These are phyloP conservation scores for Chloranthus sessilifolius DNA, from an alignment of 164 flowering plant genomes.

Conservation along the genomic window DNA sequence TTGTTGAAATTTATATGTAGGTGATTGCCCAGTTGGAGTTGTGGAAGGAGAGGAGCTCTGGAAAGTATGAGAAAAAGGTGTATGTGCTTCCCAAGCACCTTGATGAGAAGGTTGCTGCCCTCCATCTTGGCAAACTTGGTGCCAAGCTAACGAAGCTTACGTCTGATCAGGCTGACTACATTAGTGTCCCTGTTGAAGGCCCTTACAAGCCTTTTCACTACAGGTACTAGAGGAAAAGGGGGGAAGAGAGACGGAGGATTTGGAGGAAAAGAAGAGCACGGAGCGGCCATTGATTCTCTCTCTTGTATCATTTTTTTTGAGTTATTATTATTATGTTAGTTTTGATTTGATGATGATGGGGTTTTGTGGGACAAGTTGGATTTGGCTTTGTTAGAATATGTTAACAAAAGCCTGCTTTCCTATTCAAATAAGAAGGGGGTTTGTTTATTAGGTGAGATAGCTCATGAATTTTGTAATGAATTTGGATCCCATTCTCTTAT, in stretches of 20 bases:
- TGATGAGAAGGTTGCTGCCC: conserved; percentile 25
- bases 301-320: not conserved
- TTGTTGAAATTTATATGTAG: too few relatives aligned
- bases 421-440: too few relatives aligned
- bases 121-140: conserved; percentile 24
- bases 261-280: too few relatives aligned
- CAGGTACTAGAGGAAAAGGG: conserved; percentile 13
- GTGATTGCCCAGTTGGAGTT: conserved; percentile 26
- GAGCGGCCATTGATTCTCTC: too few relatives aligned
- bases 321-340: too few relatives aligned
- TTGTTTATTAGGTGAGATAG: too few relatives aligned
- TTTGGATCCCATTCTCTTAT: too few relatives aligned
- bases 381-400: not conserved
- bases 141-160: conserved; percentile 22
- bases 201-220: conserved; percentile 26
- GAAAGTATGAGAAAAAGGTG: conserved; percentile 24
- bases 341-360: not conserved
- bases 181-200: conserved; percentile 17
- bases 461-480: too few relatives aligned
- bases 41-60: conserved; percentile 23
- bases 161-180: conserved; percentile 22
- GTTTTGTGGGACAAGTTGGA: not conserved
- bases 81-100: conserved; percentile 24
- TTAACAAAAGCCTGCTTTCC: too few relatives aligned
- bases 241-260: not conserved